Evolutionary conservation across 768 basidiomycete genomes (phyloP), one percentile per base, ranked within the genome.

Genomic region (Phaffia tasmanica): DNA sequence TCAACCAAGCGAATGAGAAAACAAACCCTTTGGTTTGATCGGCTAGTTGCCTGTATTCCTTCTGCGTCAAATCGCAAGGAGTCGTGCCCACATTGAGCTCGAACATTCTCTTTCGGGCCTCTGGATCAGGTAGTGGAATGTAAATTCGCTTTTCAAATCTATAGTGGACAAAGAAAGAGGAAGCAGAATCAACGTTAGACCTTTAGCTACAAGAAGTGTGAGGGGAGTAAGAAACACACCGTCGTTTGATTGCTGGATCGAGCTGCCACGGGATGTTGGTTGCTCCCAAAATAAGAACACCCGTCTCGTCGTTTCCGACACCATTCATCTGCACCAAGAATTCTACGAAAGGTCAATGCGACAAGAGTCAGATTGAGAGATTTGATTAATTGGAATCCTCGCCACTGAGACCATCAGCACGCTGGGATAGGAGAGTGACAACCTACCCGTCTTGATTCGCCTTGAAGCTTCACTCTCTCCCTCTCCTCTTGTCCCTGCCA

Each of bases 211-310:
- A 30, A 57, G 51, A 19, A 46, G 49, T 15, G 54, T 25, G 32
- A 62, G 23, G 50, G 30, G 35, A 35, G 8, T 57, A 5, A 16
- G n/a, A 21, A 32, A 74, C 82, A 70, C 62, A 87, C 84, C 94
- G 84, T 74, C 95, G 86, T 77, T 97, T 98, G 79, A 97, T 97
- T 54, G 94, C 94, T 70, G 89, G 87, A 75, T 98, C 94, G 56
- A 97, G 82, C 74, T 92, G 89, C 94, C 94, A 98, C 2, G 95
- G 95, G 62, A 98, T 95, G 71, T 99, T 99, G 5, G 95, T 99
- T 11, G 95, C 95, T 35, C 93, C 95, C 25, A 99, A 82, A 11
- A 98, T 92, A 23, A 99, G 82, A 0, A 99, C 89, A 11, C 95
- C 95, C 0, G 88, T 88, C 76, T 95, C 93, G 68, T 99, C 95